Percentiles rank a stretch among this genome's conserved stretches.
These are phyloP conservation scores for Volvariella volvacea DNA, from an alignment of 1,284 basidiomycete species.

Conservation along the genomic window DNA sequence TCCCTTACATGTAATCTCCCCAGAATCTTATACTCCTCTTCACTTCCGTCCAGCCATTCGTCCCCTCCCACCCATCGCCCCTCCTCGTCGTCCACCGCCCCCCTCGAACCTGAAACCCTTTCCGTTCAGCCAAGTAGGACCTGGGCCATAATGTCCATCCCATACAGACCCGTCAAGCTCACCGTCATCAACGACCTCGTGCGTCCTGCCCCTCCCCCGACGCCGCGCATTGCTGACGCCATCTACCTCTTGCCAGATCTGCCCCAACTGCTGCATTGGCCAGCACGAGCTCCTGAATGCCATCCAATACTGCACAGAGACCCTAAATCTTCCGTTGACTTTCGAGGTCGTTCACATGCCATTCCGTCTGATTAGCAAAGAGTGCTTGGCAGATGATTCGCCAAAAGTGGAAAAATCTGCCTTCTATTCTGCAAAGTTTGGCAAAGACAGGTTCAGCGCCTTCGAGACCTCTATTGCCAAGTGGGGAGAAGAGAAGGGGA, in stretches of 20 bases:
- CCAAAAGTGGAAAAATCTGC: conserved; percentile 40
- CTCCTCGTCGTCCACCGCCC: conserved; percentile 1
- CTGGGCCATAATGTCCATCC: conserved; percentile 4
- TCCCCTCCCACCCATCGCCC: neutral
- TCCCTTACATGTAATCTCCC: too few species aligned
- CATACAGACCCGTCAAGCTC: conserved; percentile 48
- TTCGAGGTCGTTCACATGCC: conserved; percentile 76
- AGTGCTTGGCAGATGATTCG: conserved; percentile 31
- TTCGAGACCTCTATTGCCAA: conserved; percentile 43
- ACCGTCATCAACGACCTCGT: conserved; percentile 71
- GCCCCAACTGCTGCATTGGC: conserved; percentile 70
- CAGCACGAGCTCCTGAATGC: conserved; percentile 68
- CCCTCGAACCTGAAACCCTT: neutral
- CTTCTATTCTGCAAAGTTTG: conserved; percentile 49
- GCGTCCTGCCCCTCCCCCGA: conserved; percentile 20
- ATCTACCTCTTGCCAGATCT: conserved; percentile 36
- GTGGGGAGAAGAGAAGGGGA: conserved; percentile 52
- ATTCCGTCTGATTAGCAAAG: conserved; percentile 54
- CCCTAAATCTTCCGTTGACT: conserved; percentile 51
- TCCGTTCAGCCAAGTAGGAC: neutral
- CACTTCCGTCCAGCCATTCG: too few species aligned
- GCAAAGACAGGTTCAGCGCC: conserved; percentile 46
- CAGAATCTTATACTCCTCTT: too few species aligned
- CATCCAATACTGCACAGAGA: conserved; percentile 51
- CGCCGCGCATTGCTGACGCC: conserved; percentile 6